Evolutionary conservation across 768 basidiomycete genomes (phyloP).

Genomic region (Mycena pura): DNA sequence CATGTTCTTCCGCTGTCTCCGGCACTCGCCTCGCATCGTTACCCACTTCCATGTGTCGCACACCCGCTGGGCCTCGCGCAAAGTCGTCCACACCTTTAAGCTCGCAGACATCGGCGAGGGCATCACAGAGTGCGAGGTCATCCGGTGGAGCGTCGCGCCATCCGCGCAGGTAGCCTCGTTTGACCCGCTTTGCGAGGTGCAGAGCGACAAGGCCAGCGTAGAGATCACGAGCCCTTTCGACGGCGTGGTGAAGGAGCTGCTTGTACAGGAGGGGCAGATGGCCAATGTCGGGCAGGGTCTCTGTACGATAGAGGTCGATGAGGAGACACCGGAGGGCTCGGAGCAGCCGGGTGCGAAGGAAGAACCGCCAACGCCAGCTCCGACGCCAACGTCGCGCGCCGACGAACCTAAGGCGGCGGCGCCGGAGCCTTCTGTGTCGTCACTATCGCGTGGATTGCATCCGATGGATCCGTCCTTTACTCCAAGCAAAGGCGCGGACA

Average conservation of each 20-base stretch:
- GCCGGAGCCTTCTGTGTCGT: background rate
- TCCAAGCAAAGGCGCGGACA: constrained; percentile 15
- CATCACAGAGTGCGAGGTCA: constrained; percentile 89
- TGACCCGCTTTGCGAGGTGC: constrained; percentile 82
- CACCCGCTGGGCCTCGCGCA: constrained; percentile 6
- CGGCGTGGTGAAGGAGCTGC: constrained; percentile 72
- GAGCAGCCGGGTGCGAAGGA: constrained; percentile 22
- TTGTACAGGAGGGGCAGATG: constrained; percentile 82
- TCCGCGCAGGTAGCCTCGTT: constrained; percentile 62
- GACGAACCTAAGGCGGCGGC: constrained; percentile 27
- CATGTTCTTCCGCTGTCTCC: constrained; percentile 45
- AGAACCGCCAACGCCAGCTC: constrained; percentile 15
- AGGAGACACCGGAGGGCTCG: constrained; percentile 46
- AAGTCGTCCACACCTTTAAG: constrained; percentile 60
- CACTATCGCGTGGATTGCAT: constrained; percentile 22
- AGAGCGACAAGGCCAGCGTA: constrained; percentile 90
- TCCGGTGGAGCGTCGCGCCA: constrained; percentile 79
- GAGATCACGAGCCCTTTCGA: constrained; percentile 91
- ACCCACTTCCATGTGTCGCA: background rate
- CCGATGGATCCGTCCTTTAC: constrained; percentile 48
- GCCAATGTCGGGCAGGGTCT: constrained; percentile 83
- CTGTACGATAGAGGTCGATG: constrained; percentile 83
- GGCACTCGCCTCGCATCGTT: constrained; percentile 6
- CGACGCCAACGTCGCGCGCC: no score
- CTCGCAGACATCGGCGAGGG: constrained; percentile 91